Percentiles rank a stretch among this genome's conserved stretches.
Conservation (phyloP, 2,329 filamentous ascomycete species). For the Apiospora phragmitis region DNA sequence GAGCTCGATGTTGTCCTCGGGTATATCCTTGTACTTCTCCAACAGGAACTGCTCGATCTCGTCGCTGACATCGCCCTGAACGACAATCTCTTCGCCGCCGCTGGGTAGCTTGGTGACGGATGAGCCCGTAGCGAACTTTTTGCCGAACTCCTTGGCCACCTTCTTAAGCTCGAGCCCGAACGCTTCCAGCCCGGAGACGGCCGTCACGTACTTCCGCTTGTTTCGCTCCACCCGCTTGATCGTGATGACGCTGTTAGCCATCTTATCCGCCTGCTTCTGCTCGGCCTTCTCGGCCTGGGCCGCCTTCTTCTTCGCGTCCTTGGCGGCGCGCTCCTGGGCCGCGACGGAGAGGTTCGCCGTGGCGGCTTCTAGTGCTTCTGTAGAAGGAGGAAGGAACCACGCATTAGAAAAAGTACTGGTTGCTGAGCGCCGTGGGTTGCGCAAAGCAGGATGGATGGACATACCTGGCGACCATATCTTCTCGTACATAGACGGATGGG, state of each 20-base stretch:
- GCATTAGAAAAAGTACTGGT: not conserved
- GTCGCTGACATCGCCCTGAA: constrained; percentile 94
- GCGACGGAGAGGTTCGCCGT: constrained; percentile 85
- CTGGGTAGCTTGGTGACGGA: constrained; percentile 87
- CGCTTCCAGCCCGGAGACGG: constrained; percentile 84
- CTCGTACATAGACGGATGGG: constrained; percentile 72
- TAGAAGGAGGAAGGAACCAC: not conserved
- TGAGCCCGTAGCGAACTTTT: constrained; percentile 95
- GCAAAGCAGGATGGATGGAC: constrained; percentile 19
- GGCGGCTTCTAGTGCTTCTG: constrained; percentile 80
- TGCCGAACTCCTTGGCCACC: constrained; percentile 92
- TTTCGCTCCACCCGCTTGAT: constrained; percentile 98
- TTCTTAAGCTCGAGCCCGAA: constrained; percentile 95
- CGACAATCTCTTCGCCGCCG: constrained; percentile 93
- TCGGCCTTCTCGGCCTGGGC: constrained; percentile 89
- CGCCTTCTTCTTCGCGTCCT: constrained; percentile 95
- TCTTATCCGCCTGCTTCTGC: constrained; percentile 77
- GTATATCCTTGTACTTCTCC: constrained; percentile 87
- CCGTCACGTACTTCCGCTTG: constrained; percentile 95
- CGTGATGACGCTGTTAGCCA: constrained; percentile 77
- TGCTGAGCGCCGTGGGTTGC: not conserved
- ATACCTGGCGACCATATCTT: constrained; percentile 84
- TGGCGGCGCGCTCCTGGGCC: constrained; percentile 90
- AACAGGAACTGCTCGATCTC: constrained; percentile 90
- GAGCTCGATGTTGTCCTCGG: constrained; percentile 91